These are phyloP conservation scores for Aspergillus piperis DNA, from an alignment of 2,329 filamentous ascomycete genomes.

Conservation along the genomic window DNA sequence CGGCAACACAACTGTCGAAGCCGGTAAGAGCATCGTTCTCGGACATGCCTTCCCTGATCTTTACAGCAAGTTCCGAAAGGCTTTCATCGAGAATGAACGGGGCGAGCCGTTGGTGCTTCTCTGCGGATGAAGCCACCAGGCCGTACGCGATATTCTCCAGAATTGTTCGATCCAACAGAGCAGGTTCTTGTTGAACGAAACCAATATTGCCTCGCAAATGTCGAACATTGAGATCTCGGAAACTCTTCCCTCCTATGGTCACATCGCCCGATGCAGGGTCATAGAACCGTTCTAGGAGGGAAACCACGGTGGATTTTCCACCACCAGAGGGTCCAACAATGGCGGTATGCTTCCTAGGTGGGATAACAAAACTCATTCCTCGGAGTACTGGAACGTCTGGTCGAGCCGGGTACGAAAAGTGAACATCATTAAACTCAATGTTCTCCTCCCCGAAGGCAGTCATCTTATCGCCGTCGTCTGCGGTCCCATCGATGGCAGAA, in stretches of 20 bases:
- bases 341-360: conserved; percentile 41
- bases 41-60: conserved; percentile 27
- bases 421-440: conserved; percentile 37
- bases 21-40: conserved; percentile 26
- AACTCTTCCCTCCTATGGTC: conserved; percentile 30
- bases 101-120: conserved; percentile 27
- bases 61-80: conserved; percentile 28
- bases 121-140: conserved; percentile 41
- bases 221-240: conserved; percentile 37
- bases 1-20: conserved; percentile 25
- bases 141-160: conserved; percentile 58
- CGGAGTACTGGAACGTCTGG: conserved; percentile 39
- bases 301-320: conserved; percentile 54
- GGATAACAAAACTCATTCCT: conserved; percentile 34
- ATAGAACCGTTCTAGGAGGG: conserved; percentile 41
- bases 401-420: conserved; percentile 41
- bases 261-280: conserved; percentile 37
- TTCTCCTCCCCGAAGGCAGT: conserved; percentile 24
- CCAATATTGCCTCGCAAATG: conserved; percentile 38
- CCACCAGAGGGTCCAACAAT: conserved; percentile 55
- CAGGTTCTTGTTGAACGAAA: conserved; percentile 55
- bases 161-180: conserved; percentile 54
- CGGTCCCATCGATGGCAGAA: conserved; percentile 49
- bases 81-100: conserved; percentile 28
- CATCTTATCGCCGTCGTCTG: conserved; percentile 24